Evolutionary conservation across 768 basidiomycete genomes (phyloP).

Genomic region (Rhodotorula graminis): DNA sequence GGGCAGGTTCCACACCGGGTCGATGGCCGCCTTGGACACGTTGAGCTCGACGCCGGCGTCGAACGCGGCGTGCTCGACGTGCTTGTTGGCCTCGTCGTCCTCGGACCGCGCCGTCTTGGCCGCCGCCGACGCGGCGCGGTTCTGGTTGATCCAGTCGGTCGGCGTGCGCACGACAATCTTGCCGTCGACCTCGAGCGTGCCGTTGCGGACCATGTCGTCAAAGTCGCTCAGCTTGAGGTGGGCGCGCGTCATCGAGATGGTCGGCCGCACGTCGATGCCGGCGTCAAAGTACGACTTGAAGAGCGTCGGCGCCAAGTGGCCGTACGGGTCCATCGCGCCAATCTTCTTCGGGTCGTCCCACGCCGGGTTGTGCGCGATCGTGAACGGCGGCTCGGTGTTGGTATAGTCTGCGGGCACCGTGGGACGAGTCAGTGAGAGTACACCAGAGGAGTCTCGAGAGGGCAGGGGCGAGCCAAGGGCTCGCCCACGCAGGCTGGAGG

Average conservation of each 20-base stretch:
- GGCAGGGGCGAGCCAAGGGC: no score
- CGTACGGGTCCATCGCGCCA: conserved; percentile 90
- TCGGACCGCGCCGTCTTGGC: conserved; percentile 59
- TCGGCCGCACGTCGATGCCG: conserved; percentile 77
- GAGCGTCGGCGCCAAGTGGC: conserved; percentile 72
- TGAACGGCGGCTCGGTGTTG: conserved; percentile 76
- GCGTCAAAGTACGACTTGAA: conserved; percentile 62
- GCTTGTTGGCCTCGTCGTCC: conserved; percentile 44
- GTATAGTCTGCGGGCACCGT: conserved; percentile 61
- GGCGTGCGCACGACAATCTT: conserved; percentile 69
- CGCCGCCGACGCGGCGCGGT: conserved; percentile 50
- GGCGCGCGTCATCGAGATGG: conserved; percentile 82
- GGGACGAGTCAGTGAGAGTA: not conserved
- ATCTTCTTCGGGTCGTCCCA: conserved; percentile 78
- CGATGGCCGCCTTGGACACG: conserved; percentile 88
- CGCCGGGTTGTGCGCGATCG: conserved; percentile 66
- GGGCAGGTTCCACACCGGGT: conserved; percentile 93
- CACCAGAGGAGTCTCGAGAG: no score
- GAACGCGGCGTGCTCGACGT: conserved; percentile 31
- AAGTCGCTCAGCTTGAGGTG: conserved; percentile 93
- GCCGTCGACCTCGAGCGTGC: conserved; percentile 71
- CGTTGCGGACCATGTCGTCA: conserved; percentile 70
- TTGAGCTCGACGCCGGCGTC: conserved; percentile 76
- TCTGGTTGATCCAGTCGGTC: conserved; percentile 50
- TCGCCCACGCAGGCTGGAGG: no score